Percentiles rank a stretch among this genome's conserved stretches.
These are phyloP conservation scores for Chlorella sp. DNA, from an alignment of 139 green algal species.

Conservation along the genomic window DNA sequence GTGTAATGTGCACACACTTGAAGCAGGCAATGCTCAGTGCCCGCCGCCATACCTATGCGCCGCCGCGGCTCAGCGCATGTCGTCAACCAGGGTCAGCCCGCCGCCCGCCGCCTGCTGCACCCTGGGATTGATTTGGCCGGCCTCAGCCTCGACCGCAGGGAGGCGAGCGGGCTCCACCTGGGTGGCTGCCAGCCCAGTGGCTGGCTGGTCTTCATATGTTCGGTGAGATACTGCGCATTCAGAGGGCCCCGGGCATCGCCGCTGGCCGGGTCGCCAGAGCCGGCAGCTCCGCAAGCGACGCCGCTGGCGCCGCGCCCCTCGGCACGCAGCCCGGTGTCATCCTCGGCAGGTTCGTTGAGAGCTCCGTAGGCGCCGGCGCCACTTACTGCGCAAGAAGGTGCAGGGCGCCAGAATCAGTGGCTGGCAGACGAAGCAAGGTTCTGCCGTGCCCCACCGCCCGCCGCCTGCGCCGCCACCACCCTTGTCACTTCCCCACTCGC, in stretches of 20 bases:
- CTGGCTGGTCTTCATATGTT: not conserved
- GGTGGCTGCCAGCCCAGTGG: not conserved
- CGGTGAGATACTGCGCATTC: not conserved
- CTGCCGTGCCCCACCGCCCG: not conserved
- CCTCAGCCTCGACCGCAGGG: not conserved
- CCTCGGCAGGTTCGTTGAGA: not conserved
- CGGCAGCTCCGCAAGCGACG: not conserved
- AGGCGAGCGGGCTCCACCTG: not conserved
- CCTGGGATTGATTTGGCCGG: too few relatives aligned
- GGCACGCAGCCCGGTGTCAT: conserved; percentile 2
- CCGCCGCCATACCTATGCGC: not conserved
- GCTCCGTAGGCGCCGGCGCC: not conserved
- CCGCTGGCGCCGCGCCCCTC: not conserved
- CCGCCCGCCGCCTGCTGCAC: not conserved
- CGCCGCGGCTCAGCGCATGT: not conserved
- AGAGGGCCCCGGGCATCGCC: not conserved
- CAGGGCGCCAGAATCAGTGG: too few relatives aligned
- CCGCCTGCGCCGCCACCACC: not conserved
- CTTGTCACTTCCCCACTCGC: not conserved
- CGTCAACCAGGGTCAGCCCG: not conserved
- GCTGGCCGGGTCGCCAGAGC: too few relatives aligned
- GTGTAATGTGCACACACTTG: not conserved
- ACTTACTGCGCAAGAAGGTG: not conserved
- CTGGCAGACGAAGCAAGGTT: too few relatives aligned
- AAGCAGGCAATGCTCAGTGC: not conserved